Conservation (phyloP, 2,329 filamentous ascomycete species). For the Aspergillus aculeatus region DNA sequence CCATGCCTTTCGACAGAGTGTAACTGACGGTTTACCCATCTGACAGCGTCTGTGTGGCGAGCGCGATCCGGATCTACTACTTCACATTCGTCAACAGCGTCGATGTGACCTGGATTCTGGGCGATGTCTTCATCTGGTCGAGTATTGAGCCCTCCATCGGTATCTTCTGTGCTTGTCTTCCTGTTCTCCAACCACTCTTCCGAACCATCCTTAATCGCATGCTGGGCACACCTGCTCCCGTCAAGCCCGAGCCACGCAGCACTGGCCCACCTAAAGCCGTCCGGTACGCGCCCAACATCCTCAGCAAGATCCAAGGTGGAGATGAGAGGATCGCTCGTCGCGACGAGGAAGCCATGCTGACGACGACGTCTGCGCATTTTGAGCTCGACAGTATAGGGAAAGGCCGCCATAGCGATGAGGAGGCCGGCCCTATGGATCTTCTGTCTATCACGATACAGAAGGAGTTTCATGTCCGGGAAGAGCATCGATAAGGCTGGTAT, state of each 20-base stretch:
- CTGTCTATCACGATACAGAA: conserved; percentile 3
- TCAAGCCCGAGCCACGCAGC: not conserved
- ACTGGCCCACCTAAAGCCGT: not conserved
- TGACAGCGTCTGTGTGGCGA: conserved; percentile 20
- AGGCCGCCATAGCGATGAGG: not conserved
- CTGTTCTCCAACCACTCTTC: conserved; percentile 17
- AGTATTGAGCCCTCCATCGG: conserved; percentile 24
- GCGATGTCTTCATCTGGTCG: conserved; percentile 22
- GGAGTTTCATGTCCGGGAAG: conserved; percentile 1
- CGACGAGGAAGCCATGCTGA: not conserved
- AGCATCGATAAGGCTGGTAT: conserved; percentile 1
- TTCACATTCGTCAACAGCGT: conserved; percentile 15
- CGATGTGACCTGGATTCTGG: conserved; percentile 21
- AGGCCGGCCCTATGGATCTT: not conserved
- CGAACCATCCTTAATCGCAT: conserved; percentile 6
- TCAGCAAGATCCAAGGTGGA: conserved; percentile 2
- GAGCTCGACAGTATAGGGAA: not conserved
- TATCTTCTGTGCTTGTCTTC: conserved; percentile 23
- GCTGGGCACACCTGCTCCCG: not conserved
- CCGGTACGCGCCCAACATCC: conserved; percentile 1
- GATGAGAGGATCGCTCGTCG: not conserved
- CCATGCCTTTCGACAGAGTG: not conserved
- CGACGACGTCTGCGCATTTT: not conserved
- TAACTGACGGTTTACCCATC: not conserved
- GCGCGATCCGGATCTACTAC: conserved; percentile 17